phyloP scores from a whole-genome alignment of 139 green algal species.

The Trebouxia sp. region DNA sequence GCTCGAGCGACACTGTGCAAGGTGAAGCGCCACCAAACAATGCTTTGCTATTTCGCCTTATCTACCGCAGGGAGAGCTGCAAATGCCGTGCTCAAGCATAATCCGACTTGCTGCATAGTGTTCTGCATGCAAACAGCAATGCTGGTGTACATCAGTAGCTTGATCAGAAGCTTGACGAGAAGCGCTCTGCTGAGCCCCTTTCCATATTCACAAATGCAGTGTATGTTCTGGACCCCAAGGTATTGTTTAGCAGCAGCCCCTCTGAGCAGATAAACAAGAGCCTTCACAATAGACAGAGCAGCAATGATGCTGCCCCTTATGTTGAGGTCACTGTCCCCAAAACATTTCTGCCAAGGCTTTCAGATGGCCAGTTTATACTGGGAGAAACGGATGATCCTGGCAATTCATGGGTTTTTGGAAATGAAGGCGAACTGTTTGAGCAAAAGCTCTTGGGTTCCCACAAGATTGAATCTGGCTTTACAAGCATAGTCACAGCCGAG shows the following conservation, averaged over 20 bases:
- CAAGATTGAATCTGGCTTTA: neutral
- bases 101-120: no score
- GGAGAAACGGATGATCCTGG: conserved; percentile 12
- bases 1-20: no score
- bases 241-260: neutral
- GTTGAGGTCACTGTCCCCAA: neutral
- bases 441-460: neutral
- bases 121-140: no score
- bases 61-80: no score
- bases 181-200: no score
- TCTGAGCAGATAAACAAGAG: neutral
- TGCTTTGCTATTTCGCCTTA: no score
- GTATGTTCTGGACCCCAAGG: conserved; percentile 3
- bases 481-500: neutral
- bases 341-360: neutral
- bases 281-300: neutral
- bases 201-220: no score
- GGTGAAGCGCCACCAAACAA: no score
- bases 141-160: no score
- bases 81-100: no score
- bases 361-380: neutral
- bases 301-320: neutral
- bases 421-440: conserved; percentile 11
- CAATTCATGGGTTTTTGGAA: conserved; percentile 9
- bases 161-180: no score